Base-by-base conservation (phyloP, 2,329 filamentous ascomycete species). In the Erysiphe neolycopersici region DNA sequence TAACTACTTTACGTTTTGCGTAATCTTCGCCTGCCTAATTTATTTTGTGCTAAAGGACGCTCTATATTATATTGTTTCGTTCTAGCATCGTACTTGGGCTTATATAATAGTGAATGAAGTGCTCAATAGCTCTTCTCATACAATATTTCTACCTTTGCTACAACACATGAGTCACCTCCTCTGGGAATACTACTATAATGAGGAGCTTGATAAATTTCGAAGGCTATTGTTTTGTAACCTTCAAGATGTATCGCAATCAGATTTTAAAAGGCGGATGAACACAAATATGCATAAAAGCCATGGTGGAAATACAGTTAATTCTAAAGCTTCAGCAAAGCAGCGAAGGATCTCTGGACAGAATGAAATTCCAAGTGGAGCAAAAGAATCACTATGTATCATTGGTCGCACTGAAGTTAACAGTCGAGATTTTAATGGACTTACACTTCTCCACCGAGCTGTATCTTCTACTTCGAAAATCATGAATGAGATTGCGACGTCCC, bases 121-220 rank as follows among this genome's bases (percentile, higher is more conserved):
- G 6, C 22, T 26, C 6, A 9, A 26, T 26, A 26, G 22, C 22
- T 26, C 22, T 26, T 26, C 22, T 26, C 4, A 26, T 26, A 26
- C 22, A 26, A 26, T 26, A 4, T 26, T 26, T 9, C 6, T 5
- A 26, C 1, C 22, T 26, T 26, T 26, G 22, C 22, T 9, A 26
- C 22, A 26, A 26, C 74, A 73, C 74, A 89, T 95, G 87, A 95
- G 82, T 77, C 79, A 84, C 67, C 73, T 79, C 72, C 75, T 98
- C 61, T 94, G 87, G 87, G 85, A 84, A 71, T 82, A 73, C 61
- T 95, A 87, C 61, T 79, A 91, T 68, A 79, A 94, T 74, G 81
- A 94, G 71, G 84, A 98, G 74, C 79, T 93, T 74, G 85, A 92
- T 60, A 75, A 67, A 59, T 95, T 98, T 71, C 79, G 80, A 65